Conservation (phyloP, 164 flowering plant species). For the Vitis rotundifolia region DNA sequence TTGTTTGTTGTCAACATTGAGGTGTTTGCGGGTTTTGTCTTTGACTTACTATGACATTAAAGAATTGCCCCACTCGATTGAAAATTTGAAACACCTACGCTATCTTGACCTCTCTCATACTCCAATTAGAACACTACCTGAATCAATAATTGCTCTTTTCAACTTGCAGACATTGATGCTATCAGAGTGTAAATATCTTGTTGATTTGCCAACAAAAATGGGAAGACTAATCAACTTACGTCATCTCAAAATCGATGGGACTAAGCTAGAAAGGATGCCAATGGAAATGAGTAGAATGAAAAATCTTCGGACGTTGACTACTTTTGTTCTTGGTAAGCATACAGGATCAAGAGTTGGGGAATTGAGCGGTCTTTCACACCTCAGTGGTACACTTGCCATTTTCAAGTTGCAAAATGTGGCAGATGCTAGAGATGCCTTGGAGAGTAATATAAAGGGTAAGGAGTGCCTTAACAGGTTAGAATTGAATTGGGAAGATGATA, state of each 20-base stretch:
- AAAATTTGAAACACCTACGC: slow-evolving; percentile 10
- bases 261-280: background rate
- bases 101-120: background rate
- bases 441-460: background rate
- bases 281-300: background rate
- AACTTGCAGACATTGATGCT: slow-evolving; percentile 1
- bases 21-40: no score
- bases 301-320: background rate
- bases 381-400: background rate
- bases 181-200: background rate
- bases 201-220: background rate
- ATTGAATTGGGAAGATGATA: no score
- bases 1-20: no score
- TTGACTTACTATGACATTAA: no score
- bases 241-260: background rate
- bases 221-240: background rate
- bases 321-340: background rate
- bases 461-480: no score
- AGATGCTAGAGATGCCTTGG: background rate
- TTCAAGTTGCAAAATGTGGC: background rate
- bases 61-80: background rate
- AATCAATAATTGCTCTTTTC: background rate
- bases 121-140: background rate
- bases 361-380: background rate
- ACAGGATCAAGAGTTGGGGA: background rate